Percentiles rank a stretch among this genome's conserved stretches.
Evolutionary conservation across 345 rosid species (phyloP).

Genomic region (Bruguiera gymnorhiza): DNA sequence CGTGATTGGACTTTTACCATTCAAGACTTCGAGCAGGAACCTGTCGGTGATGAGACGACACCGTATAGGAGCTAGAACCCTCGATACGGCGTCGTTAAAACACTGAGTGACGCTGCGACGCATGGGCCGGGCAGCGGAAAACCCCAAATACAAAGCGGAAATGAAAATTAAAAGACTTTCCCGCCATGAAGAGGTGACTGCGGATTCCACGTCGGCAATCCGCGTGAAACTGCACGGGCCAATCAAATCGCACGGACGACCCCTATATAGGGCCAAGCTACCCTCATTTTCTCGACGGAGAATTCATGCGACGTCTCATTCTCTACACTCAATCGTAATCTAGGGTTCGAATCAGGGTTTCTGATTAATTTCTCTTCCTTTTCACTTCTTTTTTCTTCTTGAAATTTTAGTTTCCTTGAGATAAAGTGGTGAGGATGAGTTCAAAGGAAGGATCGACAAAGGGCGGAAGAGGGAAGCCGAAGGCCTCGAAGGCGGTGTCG

Average conservation of each 20-base stretch:
- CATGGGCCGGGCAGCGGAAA: too few relatives aligned
- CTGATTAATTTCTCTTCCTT: too few relatives aligned
- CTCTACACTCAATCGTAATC: background rate
- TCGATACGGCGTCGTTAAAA: too few relatives aligned
- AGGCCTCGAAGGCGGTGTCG: constrained; percentile 58
- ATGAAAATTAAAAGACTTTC: constrained; percentile 20
- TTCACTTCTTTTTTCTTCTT: too few relatives aligned
- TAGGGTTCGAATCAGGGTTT: constrained; percentile 23
- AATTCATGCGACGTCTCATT: background rate
- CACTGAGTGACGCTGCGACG: too few relatives aligned
- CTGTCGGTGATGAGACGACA: too few relatives aligned
- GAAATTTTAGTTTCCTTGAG: background rate
- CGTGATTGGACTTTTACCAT: too few relatives aligned
- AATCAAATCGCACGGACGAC: constrained; percentile 19
- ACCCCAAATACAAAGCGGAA: background rate
- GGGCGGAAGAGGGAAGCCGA: constrained; percentile 72
- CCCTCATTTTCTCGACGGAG: too few relatives aligned
- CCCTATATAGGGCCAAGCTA: constrained; percentile 23
- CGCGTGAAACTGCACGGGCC: constrained; percentile 9
- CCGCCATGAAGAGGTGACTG: constrained; percentile 27
- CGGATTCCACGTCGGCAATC: constrained; percentile 48
- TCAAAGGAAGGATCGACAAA: constrained; percentile 47
- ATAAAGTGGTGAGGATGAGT: constrained; percentile 41
- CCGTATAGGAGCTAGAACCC: too few relatives aligned
- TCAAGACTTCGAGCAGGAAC: too few relatives aligned